Conservation (phyloP, 208 protist species). For the Trypanosoma caninum region DNA sequence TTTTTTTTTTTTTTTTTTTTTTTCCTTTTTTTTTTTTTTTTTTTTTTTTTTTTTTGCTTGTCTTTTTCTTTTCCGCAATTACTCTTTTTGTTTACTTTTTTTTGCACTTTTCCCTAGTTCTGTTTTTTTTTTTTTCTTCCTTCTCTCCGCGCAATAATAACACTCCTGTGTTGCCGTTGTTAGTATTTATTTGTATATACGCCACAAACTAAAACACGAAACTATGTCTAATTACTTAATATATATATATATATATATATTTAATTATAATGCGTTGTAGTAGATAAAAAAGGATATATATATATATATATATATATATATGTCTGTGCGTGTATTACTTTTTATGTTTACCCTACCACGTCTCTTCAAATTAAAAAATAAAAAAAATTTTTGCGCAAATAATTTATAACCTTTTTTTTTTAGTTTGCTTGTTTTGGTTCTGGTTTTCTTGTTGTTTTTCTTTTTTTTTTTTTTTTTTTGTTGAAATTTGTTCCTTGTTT, state of each 20-base stretch:
- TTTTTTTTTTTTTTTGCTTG: conserved; percentile 7
- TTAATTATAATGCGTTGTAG: neutral
- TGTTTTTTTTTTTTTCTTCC: neutral
- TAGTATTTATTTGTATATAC: too few species aligned
- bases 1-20: neutral
- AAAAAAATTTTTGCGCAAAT: too few species aligned
- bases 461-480: too few species aligned
- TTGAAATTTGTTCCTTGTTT: too few species aligned
- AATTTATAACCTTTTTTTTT: too few species aligned
- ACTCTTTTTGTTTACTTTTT: neutral
- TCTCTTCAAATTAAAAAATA: too few species aligned
- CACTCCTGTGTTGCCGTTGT: neutral
- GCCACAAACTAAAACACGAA: neutral
- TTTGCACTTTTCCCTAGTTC: neutral
- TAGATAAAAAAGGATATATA: neutral
- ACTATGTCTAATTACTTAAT: neutral
- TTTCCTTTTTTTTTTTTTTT: conserved; percentile 2
- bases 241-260: neutral
- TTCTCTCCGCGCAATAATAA: neutral
- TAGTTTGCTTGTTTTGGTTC: too few species aligned
- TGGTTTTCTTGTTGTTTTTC: too few species aligned
- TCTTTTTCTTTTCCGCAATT: neutral
- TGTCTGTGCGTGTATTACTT: neutral
- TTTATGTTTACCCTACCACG: too few species aligned
- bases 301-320: neutral